Conservation (phyloP, 2,329 filamentous ascomycete species). For the Daldinia sp. region DNA sequence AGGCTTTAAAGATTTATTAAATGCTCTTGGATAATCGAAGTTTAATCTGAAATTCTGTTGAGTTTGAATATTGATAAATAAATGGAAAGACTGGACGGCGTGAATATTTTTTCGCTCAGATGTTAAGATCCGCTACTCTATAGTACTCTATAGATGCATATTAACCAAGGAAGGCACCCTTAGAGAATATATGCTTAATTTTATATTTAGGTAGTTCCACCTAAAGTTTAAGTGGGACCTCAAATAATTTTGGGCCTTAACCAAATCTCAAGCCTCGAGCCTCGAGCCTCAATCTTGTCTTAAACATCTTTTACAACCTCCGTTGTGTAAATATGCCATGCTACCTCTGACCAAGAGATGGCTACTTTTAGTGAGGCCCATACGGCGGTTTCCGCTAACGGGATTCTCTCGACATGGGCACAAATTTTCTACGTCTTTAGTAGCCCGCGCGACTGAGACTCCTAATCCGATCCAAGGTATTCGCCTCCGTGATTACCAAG, state of each 20-base stretch:
- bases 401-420: slow-evolving; percentile 10
- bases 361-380: slow-evolving; percentile 23
- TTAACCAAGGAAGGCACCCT: not conserved
- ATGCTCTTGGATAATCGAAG: not conserved
- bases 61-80: not conserved
- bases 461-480: slow-evolving; percentile 48
- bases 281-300: slow-evolving; percentile 13
- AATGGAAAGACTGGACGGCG: not conserved
- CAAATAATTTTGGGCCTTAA: not conserved
- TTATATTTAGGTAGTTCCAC: not conserved
- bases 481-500: slow-evolving; percentile 82
- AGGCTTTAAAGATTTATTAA: not conserved
- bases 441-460: slow-evolving; percentile 12
- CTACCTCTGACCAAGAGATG: slow-evolving; percentile 38
- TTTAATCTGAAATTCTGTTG: not conserved
- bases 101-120: not conserved
- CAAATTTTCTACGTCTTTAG: slow-evolving; percentile 17
- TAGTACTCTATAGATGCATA: not conserved
- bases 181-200: not conserved
- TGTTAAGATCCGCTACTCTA: not conserved
- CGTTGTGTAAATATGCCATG: slow-evolving; percentile 40
- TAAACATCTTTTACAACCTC: slow-evolving; percentile 6
- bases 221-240: not conserved
- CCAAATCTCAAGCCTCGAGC: slow-evolving; percentile 22
- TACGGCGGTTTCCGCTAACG: slow-evolving; percentile 7